Conservation (phyloP, 2,329 filamentous ascomycete genomes). For the Beauveria asiatica region DNA sequence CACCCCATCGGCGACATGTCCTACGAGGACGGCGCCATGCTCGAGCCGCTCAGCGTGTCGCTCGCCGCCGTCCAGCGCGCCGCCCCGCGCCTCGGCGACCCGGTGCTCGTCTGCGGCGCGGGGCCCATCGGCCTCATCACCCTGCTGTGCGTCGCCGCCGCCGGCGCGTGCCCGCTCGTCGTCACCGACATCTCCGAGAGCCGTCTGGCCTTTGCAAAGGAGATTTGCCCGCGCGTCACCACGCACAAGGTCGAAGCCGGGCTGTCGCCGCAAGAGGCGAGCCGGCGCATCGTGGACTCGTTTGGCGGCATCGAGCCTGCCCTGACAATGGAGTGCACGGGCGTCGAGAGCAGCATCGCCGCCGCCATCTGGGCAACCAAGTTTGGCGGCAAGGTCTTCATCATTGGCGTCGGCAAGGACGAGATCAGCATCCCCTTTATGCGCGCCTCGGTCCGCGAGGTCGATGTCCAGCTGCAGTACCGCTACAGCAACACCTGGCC, state of each 20-base stretch:
- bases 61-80: slow-evolving; percentile 82
- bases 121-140: slow-evolving; percentile 91
- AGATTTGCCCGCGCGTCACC: slow-evolving; percentile 67
- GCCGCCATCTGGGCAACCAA: slow-evolving; percentile 83
- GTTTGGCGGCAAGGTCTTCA: slow-evolving; percentile 94
- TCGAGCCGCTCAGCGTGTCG: slow-evolving; percentile 85
- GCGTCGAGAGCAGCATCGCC: slow-evolving; percentile 81
- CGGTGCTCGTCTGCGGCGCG: slow-evolving; percentile 82
- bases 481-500: slow-evolving; percentile 96
- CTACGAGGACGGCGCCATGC: slow-evolving; percentile 81
- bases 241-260: slow-evolving; percentile 67
- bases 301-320: slow-evolving; percentile 76
- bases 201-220: slow-evolving; percentile 74
- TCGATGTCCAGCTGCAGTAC: slow-evolving; percentile 95
- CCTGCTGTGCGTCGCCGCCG: slow-evolving; percentile 72
- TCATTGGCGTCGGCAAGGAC: slow-evolving; percentile 91
- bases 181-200: slow-evolving; percentile 93
- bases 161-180: slow-evolving; percentile 82
- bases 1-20: slow-evolving; percentile 92
- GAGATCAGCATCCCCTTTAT: slow-evolving; percentile 96
- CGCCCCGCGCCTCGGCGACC: slow-evolving; percentile 72
- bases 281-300: slow-evolving; percentile 52
- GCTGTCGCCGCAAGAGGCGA: slow-evolving; percentile 57
- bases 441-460: slow-evolving; percentile 80
- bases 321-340: slow-evolving; percentile 85